Percentiles rank a stretch among this genome's conserved stretches.
These are phyloP conservation scores for Monosporascus sp. DNA, from an alignment of 2,329 filamentous ascomycete genomes.

Conservation along the genomic window DNA sequence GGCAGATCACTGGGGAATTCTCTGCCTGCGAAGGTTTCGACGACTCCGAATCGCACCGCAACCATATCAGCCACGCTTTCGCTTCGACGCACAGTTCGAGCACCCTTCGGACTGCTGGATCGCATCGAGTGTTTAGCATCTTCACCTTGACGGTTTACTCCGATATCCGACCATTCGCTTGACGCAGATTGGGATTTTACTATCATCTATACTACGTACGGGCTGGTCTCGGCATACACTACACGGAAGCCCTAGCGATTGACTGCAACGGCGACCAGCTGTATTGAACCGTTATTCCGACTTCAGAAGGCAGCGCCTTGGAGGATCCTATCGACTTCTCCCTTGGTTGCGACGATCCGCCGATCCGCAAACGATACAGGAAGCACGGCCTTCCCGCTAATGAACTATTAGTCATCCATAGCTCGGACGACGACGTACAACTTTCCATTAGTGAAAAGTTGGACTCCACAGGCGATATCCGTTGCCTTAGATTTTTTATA, in stretches of 20 bases:
- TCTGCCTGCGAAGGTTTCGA: slow-evolving; percentile 6
- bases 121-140: slow-evolving; percentile 23
- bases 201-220: slow-evolving; percentile 21
- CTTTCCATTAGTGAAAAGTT: not conserved
- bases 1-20: not conserved
- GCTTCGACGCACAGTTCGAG: slow-evolving; percentile 18
- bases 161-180: slow-evolving; percentile 35
- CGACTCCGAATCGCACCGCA: slow-evolving; percentile 4
- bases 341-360: not conserved
- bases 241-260: slow-evolving; percentile 1
- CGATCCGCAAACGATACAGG: not conserved
- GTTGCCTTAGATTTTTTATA: slow-evolving; percentile 2
- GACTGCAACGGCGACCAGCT: slow-evolving; percentile 1
- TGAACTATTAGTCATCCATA: no score
- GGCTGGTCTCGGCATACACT: slow-evolving; percentile 42
- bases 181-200: slow-evolving; percentile 36
- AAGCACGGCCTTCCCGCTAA: not conserved
- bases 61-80: slow-evolving; percentile 5
- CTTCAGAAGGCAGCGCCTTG: slow-evolving; percentile 16
- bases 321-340: slow-evolving; percentile 8
- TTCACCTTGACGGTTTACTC: slow-evolving; percentile 36
- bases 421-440: no score
- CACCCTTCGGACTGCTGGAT: slow-evolving; percentile 13
- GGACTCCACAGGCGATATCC: slow-evolving; percentile 6
- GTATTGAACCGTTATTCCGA: not conserved